These are phyloP conservation scores for Trichosanthes truncata DNA, from an alignment of 306 rosid genomes.

Conservation along the genomic window DNA sequence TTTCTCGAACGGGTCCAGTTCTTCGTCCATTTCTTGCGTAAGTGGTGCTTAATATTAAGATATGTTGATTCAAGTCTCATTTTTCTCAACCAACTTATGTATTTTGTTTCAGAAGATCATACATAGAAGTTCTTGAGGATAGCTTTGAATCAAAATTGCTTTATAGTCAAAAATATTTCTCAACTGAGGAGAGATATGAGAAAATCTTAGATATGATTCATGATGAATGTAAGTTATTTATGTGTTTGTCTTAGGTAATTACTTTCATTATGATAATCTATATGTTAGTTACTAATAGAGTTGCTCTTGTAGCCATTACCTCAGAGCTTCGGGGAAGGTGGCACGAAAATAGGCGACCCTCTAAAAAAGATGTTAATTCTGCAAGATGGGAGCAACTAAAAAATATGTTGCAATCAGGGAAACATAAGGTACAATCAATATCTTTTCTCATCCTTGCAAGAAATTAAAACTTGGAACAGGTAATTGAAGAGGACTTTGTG, in stretches of 20 bases:
- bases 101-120: conserved; percentile 55
- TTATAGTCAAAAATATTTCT: conserved; percentile 51
- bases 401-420: conserved; percentile 61
- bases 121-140: conserved; percentile 56
- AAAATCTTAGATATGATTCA: conserved; percentile 75
- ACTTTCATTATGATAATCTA: not conserved
- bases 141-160: conserved; percentile 63
- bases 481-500: not conserved
- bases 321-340: conserved; percentile 83
- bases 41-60: conserved; percentile 21
- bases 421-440: conserved; percentile 42
- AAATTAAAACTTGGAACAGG: not conserved
- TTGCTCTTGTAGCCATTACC: conserved; percentile 52
- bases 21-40: conserved; percentile 82
- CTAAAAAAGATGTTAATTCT: conserved; percentile 63
- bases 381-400: conserved; percentile 84
- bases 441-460: not conserved
- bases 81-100: conserved; percentile 19
- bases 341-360: conserved; percentile 56
- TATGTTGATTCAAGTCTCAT: conserved; percentile 11
- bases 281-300: not conserved
- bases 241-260: not conserved
- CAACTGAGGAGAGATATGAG: conserved; percentile 72
- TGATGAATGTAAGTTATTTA: conserved; percentile 48
- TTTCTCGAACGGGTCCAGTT: conserved; percentile 46